Evolutionary conservation across 768 basidiomycete species (phyloP).

Genomic region (Hygrophorus russula): DNA sequence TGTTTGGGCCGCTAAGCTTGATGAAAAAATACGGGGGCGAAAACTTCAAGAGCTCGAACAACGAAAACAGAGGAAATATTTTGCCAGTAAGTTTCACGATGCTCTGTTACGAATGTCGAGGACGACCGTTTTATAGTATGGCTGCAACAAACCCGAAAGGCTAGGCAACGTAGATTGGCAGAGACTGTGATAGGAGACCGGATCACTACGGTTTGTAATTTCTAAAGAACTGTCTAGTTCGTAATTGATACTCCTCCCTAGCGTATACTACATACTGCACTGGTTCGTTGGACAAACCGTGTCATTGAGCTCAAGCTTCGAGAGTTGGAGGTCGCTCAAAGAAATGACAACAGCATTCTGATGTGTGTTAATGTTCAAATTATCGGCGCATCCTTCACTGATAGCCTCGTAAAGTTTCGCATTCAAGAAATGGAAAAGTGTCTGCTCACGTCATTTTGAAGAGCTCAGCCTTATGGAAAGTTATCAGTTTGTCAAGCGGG

Average conservation of each 20-base stretch:
- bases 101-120: conserved; percentile 9
- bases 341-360: conserved; percentile 20
- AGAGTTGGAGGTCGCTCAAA: conserved; percentile 53
- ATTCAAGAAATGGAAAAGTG: conserved; percentile 60
- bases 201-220: conserved; percentile 26
- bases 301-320: conserved; percentile 66
- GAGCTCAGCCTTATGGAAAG: conserved; percentile 75
- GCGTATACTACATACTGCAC: conserved; percentile 37
- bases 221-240: neutral
- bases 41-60: conserved; percentile 33
- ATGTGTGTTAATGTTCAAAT: conserved; percentile 15
- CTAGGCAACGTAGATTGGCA: conserved; percentile 28
- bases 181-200: conserved; percentile 31
- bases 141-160: conserved; percentile 26
- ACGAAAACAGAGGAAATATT: conserved; percentile 22
- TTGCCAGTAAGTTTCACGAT: conserved; percentile 19
- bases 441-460: conserved; percentile 53
- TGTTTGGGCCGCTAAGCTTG: conserved; percentile 34
- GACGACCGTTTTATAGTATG: conserved; percentile 29
- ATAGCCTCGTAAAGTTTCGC: conserved; percentile 28
- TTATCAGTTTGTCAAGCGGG: conserved; percentile 68
- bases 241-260: conserved; percentile 16
- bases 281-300: conserved; percentile 58
- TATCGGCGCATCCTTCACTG: conserved; percentile 1
- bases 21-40: conserved; percentile 31